Percentiles rank a stretch among this genome's conserved stretches.
These are phyloP conservation scores for Poa pratensis DNA, from an alignment of 176 grass and related monocot genomes.

Conservation along the genomic window DNA sequence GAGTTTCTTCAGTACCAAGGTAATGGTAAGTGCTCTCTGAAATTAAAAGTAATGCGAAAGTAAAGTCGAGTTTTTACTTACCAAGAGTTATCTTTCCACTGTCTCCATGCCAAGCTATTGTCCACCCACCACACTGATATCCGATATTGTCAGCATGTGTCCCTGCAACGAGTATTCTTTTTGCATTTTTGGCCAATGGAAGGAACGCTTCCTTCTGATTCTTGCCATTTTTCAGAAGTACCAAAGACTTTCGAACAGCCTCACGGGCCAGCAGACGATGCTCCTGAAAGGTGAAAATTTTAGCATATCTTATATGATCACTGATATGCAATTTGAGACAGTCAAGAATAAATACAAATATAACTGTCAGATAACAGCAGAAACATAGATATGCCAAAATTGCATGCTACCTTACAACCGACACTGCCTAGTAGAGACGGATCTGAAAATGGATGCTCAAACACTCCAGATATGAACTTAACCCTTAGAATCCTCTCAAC, in stretches of 20 bases:
- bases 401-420: constrained; percentile 72
- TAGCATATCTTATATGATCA: constrained; percentile 14
- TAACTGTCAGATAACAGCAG: neutral
- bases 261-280: constrained; percentile 78
- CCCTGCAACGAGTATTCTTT: constrained; percentile 80
- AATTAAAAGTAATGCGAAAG: constrained; percentile 19
- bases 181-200: constrained; percentile 78
- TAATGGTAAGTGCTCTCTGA: neutral
- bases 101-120: constrained; percentile 75
- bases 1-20: constrained; percentile 10
- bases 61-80: constrained; percentile 36
- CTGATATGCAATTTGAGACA: neutral
- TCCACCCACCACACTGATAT: constrained; percentile 97
- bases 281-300: constrained; percentile 52
- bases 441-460: constrained; percentile 89
- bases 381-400: neutral
- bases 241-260: constrained; percentile 86
- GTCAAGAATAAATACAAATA: neutral
- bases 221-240: constrained; percentile 96
- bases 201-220: constrained; percentile 61
- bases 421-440: constrained; percentile 56
- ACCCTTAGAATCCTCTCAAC: constrained; percentile 88
- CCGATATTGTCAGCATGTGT: constrained; percentile 88
- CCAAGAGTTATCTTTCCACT: constrained; percentile 80
- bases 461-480: constrained; percentile 90